These are phyloP conservation scores for Uncinocarpus reesii DNA, from an alignment of 2,329 filamentous ascomycete genomes.

Conservation along the genomic window DNA sequence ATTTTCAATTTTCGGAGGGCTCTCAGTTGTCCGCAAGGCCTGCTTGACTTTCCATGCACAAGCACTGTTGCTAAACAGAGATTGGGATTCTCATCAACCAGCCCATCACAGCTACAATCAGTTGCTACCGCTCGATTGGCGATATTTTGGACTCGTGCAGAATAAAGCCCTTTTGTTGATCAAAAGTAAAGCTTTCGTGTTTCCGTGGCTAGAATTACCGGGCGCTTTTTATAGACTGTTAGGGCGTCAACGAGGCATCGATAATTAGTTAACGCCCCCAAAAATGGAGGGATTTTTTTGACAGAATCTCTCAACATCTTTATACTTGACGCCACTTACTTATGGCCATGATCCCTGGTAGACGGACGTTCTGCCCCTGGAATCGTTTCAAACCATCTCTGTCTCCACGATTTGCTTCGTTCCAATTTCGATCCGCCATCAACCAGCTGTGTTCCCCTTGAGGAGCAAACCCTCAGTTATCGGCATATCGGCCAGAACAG, in stretches of 20 bases:
- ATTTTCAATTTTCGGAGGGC: constrained; percentile 2
- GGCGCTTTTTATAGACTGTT: no score
- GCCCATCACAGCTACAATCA: constrained; percentile 28
- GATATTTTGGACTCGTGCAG: constrained; percentile 1
- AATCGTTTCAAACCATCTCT: constrained; percentile 1
- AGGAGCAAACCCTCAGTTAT: not conserved
- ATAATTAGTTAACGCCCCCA: no score
- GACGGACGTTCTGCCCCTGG: not conserved
- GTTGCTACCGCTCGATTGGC: constrained; percentile 10
- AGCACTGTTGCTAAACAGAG: constrained; percentile 30
- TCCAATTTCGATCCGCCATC: not conserved
- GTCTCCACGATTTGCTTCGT: not conserved
- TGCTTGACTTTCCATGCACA: constrained; percentile 20
- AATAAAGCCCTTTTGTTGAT: no score
- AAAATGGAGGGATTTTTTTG: no score
- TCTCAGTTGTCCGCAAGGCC: not conserved
- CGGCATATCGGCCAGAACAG: not conserved
- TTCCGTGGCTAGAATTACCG: no score
- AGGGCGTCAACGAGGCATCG: no score
- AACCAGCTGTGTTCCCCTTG: not conserved
- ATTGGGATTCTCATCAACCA: constrained; percentile 26
- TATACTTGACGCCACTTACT: no score
- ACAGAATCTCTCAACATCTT: no score
- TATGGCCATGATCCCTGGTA: not conserved
- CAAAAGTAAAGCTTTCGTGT: no score